These are phyloP conservation scores for Penicillium paneum DNA, from an alignment of 2,329 filamentous ascomycete genomes.

Conservation along the genomic window DNA sequence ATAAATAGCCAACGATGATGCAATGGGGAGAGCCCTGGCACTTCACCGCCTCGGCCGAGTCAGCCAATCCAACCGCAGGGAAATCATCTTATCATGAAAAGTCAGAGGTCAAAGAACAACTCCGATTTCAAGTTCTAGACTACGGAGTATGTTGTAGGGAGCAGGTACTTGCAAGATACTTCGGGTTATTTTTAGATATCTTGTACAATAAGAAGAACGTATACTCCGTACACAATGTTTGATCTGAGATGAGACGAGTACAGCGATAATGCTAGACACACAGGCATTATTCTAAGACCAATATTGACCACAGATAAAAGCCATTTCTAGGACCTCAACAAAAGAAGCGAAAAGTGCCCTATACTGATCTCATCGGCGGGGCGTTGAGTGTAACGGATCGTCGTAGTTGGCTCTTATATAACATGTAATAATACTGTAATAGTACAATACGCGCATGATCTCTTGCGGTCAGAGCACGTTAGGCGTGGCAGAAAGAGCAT, in stretches of 20 bases:
- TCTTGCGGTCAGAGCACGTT: slow-evolving; percentile 34
- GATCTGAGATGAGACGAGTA: not conserved
- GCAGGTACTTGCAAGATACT: not conserved
- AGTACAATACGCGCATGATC: slow-evolving; percentile 5
- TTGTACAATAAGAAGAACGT: not conserved
- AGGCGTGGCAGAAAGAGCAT: slow-evolving; percentile 37
- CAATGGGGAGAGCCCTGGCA: slow-evolving; percentile 19
- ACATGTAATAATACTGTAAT: slow-evolving; percentile 26
- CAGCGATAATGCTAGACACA: not conserved
- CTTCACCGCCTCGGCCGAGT: slow-evolving; percentile 18
- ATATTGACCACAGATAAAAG: not conserved
- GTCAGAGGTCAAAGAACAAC: not conserved
- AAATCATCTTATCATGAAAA: slow-evolving; percentile 11
- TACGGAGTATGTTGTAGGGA: too few relatives aligned
- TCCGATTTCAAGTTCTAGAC: not conserved
- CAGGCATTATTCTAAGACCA: not conserved
- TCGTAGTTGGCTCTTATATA: not conserved
- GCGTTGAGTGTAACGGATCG: not conserved
- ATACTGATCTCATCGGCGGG: slow-evolving; percentile 5
- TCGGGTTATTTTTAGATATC: not conserved
- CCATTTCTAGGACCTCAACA: not conserved
- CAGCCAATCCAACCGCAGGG: slow-evolving; percentile 12
- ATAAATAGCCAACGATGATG: slow-evolving; percentile 9
- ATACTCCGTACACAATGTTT: too few relatives aligned
- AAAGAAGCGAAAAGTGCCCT: not conserved